Base-by-base conservation (phyloP, 805 yeast species). In the Pichia exigua region DNA sequence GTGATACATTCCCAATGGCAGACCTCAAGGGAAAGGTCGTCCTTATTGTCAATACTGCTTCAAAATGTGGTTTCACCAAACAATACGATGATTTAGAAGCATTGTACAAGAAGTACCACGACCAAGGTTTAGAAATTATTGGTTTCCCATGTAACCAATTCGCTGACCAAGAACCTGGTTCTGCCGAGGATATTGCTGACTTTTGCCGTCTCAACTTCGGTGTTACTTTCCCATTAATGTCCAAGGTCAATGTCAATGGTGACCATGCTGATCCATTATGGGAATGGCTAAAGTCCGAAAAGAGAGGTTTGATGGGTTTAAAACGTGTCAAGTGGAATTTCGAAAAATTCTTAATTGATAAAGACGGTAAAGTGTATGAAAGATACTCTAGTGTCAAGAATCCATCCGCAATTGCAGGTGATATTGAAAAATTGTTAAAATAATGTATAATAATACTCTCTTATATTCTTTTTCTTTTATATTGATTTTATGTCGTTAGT, bases 71-170 rank as follows among this genome's bases (percentile, higher is more conserved):
- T 6, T 82, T 81, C 69, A 82, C 94, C 4, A 82, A 86, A 51
- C 96, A 89, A 66, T 86, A 85, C 65, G 70, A 73, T 49, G 92
- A 83, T 48, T 70, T 90, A 38, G 91, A 90, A 68, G 70, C 66
- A 42, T 68, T 90, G 13, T 82, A 87, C 70, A 70, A 81, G 54
- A 80, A 81, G 63, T 86, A 83, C 69, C 69, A 76, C 49, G 79
- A 75, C 46, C 62, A 76, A 55, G 95, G 87, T 1, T 72, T 91
- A 22, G 80, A 71, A 45, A 74, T 90, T 26, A 57, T 90, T 38
- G 97, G 90, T 0, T 89, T 90, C 77, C 97, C 97, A 32, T 87
- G 96, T 69, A 87, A 88, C 70, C 96, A 89, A 66, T 90, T 90
- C 65, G 91, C 85, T 24, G 72, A 78, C 60, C 85, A 94, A 73